Evolutionary conservation across 345 rosid genomes (phyloP).

Genomic region (Melastoma malabathricum): DNA sequence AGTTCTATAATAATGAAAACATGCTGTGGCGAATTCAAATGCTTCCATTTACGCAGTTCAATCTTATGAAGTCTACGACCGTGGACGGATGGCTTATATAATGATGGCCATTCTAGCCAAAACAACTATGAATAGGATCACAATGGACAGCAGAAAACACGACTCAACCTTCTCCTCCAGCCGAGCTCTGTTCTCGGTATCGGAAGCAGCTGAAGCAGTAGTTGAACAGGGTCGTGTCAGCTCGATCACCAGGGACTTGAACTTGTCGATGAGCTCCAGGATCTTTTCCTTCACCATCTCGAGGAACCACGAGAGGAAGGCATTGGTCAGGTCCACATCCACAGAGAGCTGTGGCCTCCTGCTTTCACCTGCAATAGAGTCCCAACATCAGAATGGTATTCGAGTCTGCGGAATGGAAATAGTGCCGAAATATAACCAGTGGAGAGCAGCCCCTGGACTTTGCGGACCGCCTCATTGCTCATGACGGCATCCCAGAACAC

Average conservation of each 20-base stretch:
- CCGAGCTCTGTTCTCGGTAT: conserved; percentile 7
- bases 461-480: conserved; percentile 26
- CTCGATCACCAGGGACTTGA: conserved; percentile 17
- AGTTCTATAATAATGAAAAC: too few species aligned
- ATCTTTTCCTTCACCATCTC: conserved; percentile 20
- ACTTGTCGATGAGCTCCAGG: conserved; percentile 18
- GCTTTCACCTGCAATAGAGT: conserved; percentile 9
- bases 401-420: too few species aligned
- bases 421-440: conserved; percentile 12
- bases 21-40: too few species aligned
- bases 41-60: too few species aligned
- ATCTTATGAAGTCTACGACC: too few species aligned
- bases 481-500: conserved; percentile 39
- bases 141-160: conserved; percentile 29
- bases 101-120: conserved; percentile 14
- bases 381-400: neutral
- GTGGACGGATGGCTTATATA: neutral
- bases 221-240: conserved; percentile 10
- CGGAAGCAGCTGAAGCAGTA: neutral
- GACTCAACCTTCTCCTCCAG: conserved; percentile 21
- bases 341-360: neutral
- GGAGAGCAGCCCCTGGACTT: conserved; percentile 14
- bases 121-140: conserved; percentile 30
- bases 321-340: conserved; percentile 6
- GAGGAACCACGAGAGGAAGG: conserved; percentile 21